Base-by-base conservation (phyloP, 495 filamentous ascomycete genomes). In the Hypoxylon lienhwacheense region DNA sequence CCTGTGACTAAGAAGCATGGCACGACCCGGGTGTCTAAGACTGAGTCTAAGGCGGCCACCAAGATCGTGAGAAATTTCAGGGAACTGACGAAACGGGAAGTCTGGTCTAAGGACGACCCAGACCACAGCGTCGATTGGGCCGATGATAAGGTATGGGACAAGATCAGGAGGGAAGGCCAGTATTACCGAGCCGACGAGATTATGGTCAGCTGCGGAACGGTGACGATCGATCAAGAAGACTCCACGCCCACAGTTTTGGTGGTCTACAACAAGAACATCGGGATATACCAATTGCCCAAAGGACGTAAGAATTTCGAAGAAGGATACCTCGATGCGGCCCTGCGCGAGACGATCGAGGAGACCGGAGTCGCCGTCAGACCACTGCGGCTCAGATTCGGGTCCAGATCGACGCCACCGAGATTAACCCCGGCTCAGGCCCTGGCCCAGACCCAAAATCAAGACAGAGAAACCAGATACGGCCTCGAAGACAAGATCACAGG, bases 281-380 rank as follows among this genome's bases (percentile, higher is more conserved):
- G 67, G 14, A 73, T 76, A 58, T 71, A 61, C 61, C 73, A 76
- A 53, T 66, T 77, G 1, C 74, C 74, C 11, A 77, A 77, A 51
- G 74, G 74, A 14, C 63, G 74, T 47, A 71, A 73, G 53, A 74
- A 77, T 42, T 65, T 76, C 42, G 69, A 66, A 24, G 74, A 77
- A 59, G 56, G 62, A 42, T 66, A 70, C 57, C 65, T 71, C 17
- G 61, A 52, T 5, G 66, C 72, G 0, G 74, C 73, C 14, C 43
- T 77, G 8, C 73, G 74, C 22, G 74, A 77, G 59, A 77, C 74
- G 3, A 64, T 66, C 29, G 74, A 77, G 41, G 74, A 77, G 48
- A 72, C 73, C 20, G 74, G 74, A 14, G 49, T 71, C n/a, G 61
- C 45, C 16, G 70, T 66, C 25, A 48, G 45, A 41, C 71, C 71